phyloP scores from a whole-genome alignment of 176 grass and related monocot species.

The Oryza coarctata region DNA sequence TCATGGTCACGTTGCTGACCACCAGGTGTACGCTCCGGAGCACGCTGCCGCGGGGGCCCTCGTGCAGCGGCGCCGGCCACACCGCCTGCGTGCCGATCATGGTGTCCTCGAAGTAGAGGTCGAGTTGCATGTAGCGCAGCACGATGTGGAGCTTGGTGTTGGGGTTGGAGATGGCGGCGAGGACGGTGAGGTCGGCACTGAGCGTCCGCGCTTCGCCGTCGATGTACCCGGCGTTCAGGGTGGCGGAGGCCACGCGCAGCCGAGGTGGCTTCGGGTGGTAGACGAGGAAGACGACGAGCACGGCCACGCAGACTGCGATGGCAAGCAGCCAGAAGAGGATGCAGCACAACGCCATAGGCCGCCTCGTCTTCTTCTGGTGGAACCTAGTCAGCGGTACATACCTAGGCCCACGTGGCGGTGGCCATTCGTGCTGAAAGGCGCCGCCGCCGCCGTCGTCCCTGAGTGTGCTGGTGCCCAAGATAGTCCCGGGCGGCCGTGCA shows the following conservation, averaged over 20 bases:
- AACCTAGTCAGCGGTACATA: neutral
- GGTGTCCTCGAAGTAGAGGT: constrained; percentile 63
- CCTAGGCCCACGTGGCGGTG: neutral
- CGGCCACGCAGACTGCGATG: constrained; percentile 44
- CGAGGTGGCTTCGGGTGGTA: constrained; percentile 68
- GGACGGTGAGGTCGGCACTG: constrained; percentile 72
- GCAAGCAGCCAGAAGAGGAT: constrained; percentile 59
- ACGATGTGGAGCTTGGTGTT: constrained; percentile 59
- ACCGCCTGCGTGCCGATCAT: constrained; percentile 56
- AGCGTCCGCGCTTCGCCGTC: constrained; percentile 43
- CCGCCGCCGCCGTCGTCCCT: neutral
- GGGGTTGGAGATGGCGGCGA: constrained; percentile 64
- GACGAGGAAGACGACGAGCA: constrained; percentile 64
- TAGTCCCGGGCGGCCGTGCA: neutral
- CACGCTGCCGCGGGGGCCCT: constrained; percentile 24
- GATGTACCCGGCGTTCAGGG: constrained; percentile 68
- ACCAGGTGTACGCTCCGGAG: constrained; percentile 48
- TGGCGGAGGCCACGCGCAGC: constrained; percentile 54
- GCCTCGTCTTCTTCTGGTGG: neutral
- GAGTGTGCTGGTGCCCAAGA: constrained; percentile 23
- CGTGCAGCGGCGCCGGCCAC: constrained; percentile 44
- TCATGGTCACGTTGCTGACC: constrained; percentile 44
- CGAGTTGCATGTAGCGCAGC: constrained; percentile 72
- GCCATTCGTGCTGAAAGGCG: neutral
- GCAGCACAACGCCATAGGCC: constrained; percentile 27